Percentiles rank a stretch among this genome's conserved stretches.
These are phyloP conservation scores for Suillus hirtellus DNA, from an alignment of 768 basidiomycete genomes.

Conservation along the genomic window DNA sequence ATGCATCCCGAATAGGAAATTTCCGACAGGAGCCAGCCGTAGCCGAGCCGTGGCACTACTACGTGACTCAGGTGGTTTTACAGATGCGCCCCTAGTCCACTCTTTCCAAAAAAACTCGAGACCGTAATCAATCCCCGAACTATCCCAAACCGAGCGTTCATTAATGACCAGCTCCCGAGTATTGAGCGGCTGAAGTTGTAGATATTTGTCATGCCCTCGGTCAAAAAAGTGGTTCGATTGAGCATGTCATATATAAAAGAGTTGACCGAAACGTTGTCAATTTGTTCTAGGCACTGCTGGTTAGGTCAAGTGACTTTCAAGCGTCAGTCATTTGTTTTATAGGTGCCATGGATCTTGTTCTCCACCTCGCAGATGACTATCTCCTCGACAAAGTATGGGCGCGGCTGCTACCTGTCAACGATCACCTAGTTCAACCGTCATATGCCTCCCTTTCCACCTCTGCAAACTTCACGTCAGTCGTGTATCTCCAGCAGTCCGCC, in stretches of 20 bases:
- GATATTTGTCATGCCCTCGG: slow-evolving; percentile 14
- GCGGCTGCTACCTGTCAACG: slow-evolving; percentile 58
- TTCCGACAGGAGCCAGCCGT: too few species aligned
- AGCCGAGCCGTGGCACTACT: too few species aligned
- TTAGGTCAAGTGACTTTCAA: too few species aligned
- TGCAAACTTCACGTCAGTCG: slow-evolving; percentile 40
- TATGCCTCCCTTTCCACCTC: neutral
- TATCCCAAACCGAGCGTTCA: too few species aligned
- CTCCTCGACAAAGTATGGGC: slow-evolving; percentile 83
- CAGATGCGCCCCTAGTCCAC: too few species aligned
- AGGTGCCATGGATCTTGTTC: slow-evolving; percentile 77
- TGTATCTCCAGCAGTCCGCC: slow-evolving; percentile 53
- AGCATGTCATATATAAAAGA: slow-evolving; percentile 23
- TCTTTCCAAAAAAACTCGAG: too few species aligned
- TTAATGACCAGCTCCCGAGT: too few species aligned
- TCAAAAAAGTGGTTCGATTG: slow-evolving; percentile 31
- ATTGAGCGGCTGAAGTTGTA: too few species aligned
- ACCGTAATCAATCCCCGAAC: too few species aligned
- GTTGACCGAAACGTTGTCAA: neutral
- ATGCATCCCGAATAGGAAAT: neutral
- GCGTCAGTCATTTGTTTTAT: neutral
- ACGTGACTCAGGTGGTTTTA: too few species aligned
- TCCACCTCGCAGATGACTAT: slow-evolving; percentile 66
- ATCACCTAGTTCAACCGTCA: slow-evolving; percentile 40
- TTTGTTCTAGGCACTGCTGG: neutral